These are phyloP conservation scores for Tagetes erecta DNA, from an alignment of 129 eudicot species.

Conservation along the genomic window DNA sequence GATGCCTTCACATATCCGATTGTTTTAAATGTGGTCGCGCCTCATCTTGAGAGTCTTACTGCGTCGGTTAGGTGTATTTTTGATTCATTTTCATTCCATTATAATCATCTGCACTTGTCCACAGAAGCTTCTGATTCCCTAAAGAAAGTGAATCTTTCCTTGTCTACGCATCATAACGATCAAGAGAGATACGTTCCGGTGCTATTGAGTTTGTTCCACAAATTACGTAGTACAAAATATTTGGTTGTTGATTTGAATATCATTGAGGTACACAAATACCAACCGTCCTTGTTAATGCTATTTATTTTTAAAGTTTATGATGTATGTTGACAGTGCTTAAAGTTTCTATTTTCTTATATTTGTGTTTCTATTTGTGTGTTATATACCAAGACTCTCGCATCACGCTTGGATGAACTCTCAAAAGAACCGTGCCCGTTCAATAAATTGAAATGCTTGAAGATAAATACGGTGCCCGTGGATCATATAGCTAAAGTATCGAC, in stretches of 20 bases:
- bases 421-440: constrained; percentile 2
- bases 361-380: constrained; percentile 4
- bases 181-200: neutral
- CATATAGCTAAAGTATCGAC: neutral
- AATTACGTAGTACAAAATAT: neutral
- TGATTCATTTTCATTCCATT: neutral
- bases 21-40: constrained; percentile 14
- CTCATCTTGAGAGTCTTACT: constrained; percentile 24
- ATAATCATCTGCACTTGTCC: neutral
- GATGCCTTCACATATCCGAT: neutral
- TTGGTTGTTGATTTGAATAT: no score
- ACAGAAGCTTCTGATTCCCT: neutral
- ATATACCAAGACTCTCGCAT: constrained; percentile 8
- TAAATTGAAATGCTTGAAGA: constrained; percentile 16
- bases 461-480: neutral
- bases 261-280: no score
- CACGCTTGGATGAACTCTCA: neutral
- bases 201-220: constrained; percentile 5
- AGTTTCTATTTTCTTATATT: neutral
- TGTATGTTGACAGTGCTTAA: neutral
- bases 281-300: no score
- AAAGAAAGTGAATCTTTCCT: constrained; percentile 24
- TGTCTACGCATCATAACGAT: neutral
- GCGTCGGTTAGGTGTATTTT: neutral
- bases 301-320: no score